A percentile compares a stretch with the other conserved stretches of the same genome.
Evolutionary conservation across 202 grass and related monocot species (phyloP).

Genomic region (Carex arenaria): DNA sequence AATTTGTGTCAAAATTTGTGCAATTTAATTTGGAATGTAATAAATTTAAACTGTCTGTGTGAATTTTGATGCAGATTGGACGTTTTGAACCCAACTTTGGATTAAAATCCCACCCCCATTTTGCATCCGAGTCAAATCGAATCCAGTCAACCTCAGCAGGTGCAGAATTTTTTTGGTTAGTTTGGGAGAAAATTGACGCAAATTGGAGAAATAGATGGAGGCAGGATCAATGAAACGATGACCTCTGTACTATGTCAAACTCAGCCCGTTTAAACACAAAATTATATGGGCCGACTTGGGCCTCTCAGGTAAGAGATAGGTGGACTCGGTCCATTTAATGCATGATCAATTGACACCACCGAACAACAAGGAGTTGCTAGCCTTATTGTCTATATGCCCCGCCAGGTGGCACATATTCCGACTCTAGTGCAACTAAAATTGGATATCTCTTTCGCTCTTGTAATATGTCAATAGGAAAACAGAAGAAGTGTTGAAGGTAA

Average conservation of each 20-base stretch:
- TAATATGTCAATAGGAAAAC: background rate
- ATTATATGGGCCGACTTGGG: background rate
- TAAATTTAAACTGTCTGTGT: too few species aligned
- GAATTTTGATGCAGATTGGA: too few species aligned
- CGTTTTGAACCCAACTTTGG: too few species aligned
- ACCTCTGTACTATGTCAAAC: background rate
- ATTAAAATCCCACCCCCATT: too few species aligned
- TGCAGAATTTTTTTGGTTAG: too few species aligned
- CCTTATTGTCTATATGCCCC: background rate
- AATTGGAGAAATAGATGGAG: background rate
- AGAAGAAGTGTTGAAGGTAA: background rate
- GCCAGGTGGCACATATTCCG: background rate
- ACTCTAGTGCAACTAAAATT: constrained; percentile 19
- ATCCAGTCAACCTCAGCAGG: too few species aligned
- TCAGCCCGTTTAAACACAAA: background rate
- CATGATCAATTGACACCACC: background rate
- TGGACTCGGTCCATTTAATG: background rate
- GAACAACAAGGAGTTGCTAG: background rate
- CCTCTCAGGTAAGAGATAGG: too few species aligned
- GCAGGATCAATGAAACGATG: background rate
- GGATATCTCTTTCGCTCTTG: background rate
- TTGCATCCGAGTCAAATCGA: too few species aligned
- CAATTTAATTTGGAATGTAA: too few species aligned
- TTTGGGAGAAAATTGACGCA: too few species aligned
- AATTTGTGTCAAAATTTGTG: too few species aligned